Evolutionary conservation across 1,284 basidiomycete species (phyloP), one percentile per base, ranked within the genome.

Genomic region (Pisolithus thermaeus): DNA sequence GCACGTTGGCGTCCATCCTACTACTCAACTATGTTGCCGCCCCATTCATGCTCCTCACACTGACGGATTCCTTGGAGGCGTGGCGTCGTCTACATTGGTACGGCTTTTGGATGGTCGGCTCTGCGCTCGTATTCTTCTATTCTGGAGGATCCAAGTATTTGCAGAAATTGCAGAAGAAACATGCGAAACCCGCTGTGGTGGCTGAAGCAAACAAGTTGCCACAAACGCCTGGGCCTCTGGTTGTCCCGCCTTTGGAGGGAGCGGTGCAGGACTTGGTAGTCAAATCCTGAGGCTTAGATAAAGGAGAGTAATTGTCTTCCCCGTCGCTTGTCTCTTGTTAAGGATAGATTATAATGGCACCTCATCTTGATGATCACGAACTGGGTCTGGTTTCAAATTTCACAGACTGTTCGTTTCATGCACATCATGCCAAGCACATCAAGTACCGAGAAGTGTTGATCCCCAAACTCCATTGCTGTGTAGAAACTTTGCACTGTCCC

Each of bases 31-130:
- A 90, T 70, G 70, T 81, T 41, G 84, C 84, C 0, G 75, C 83
- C 3, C 89, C 96, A 0, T 99, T 99, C 80, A 84, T 97, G 73
- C 69, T 97, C 42, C 78, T 95, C 57, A 76, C 77, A 8, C 71
- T 85, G 32, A 63, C 68, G 2, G 73, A 82, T 50, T 89, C 88
- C 6, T 63, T 96, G 51, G 57, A 61, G 5, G 84, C 76, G 1
- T 98, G 92, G 92, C 69, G 70, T 20, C 71, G 75, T 6, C 73
- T 97, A 49, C 77, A 77, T 23, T 98, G 81, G 77, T 97, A 98
- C 62, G 93, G 92, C 2, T 84, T 90, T 65, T 71, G 82, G 60
- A 68, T 90, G 55, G 70, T 91, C 52, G 74, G 77, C n/a, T 75
- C 72, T 35, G 71, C 73, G 12, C 61, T 89, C 43, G 61, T 73